Evolutionary conservation across 2,329 filamentous ascomycete species (phyloP), one percentile per base, ranked within the genome.

Genomic region (Lizonia empirigonia): DNA sequence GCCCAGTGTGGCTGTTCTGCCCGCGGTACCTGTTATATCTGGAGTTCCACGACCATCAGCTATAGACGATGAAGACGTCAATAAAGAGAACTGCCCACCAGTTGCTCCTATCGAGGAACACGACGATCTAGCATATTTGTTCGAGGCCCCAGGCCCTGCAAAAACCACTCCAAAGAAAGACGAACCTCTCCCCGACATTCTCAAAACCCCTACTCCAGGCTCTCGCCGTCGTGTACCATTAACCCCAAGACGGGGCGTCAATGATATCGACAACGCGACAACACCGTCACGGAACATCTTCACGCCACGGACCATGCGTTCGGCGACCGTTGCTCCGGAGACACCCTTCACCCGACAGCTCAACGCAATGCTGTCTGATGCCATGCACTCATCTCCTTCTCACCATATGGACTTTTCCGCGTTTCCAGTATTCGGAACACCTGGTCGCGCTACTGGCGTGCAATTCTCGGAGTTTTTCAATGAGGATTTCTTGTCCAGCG

Each of bases 321-420:
- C 60, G 22, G 62, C 64, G 27, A 63, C 65, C 16, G 44, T 60
- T 49, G 64, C 64, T 38, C 69, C 74, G 19, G 68, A 75, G 46
- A 85, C 84, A 5, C 85, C 85, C 0, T 82, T 87, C 63, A 85
- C 84, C 2, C 78, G 82, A 29, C 83, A 85, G 18, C 78, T 90
- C 27, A 83, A 82, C 57, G 81, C 87, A 60, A 77, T 90, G 53
- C 76, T 89, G 16, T 72, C 69, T 5, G 67, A 69, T 24, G 59
- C 60, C 42, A 58, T 60, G n/a, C 57, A 61, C n/a, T 62, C 62
- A 3, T 72, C 68, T 7, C 67, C 68, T 22, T 64, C 63, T 10
- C 65, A 69, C 45, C 44, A 49, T 8, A 60, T 72, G 19, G 67
- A 71, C 42, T 66, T 71, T 36, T 66, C 67, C 5, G 38, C 76